Percentiles rank a stretch among this genome's conserved stretches.
Evolutionary conservation across 179 eudicot genomes (phyloP).

Genomic region (Beta macrorhiza): DNA sequence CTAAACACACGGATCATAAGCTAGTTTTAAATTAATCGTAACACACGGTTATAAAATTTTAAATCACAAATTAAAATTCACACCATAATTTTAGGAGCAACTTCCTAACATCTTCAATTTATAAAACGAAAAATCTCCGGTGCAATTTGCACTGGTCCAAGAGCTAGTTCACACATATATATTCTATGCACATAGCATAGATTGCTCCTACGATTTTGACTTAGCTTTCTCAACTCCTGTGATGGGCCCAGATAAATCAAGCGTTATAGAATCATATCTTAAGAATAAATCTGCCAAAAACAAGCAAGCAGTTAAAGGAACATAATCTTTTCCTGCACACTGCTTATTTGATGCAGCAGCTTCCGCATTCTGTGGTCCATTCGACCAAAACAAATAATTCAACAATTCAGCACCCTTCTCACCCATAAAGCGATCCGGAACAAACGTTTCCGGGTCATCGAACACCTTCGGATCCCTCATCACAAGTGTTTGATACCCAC

Average conservation of each 20-base stretch:
- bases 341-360: slow-evolving; percentile 67
- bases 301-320: slow-evolving; percentile 63
- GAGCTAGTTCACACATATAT: not conserved
- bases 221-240: slow-evolving; percentile 42
- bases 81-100: no score
- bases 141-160: no score
- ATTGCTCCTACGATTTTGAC: not conserved
- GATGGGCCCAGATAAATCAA: slow-evolving; percentile 46
- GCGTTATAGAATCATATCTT: slow-evolving; percentile 56
- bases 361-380: slow-evolving; percentile 75
- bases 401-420: slow-evolving; percentile 55
- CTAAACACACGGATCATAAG: no score
- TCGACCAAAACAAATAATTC: slow-evolving; percentile 75
- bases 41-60: no score
- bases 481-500: slow-evolving; percentile 71
- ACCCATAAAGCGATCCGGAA: slow-evolving; percentile 51
- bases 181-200: not conserved
- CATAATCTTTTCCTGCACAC: slow-evolving; percentile 67
- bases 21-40: no score
- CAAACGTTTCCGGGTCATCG: slow-evolving; percentile 63
- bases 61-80: no score
- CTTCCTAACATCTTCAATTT: no score
- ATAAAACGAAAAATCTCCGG: no score
- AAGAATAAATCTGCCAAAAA: slow-evolving; percentile 63
- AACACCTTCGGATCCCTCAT: slow-evolving; percentile 80